These are phyloP conservation scores for Magnaporthiopsis rhizophila DNA, from an alignment of 2,329 filamentous ascomycete genomes.

Conservation along the genomic window DNA sequence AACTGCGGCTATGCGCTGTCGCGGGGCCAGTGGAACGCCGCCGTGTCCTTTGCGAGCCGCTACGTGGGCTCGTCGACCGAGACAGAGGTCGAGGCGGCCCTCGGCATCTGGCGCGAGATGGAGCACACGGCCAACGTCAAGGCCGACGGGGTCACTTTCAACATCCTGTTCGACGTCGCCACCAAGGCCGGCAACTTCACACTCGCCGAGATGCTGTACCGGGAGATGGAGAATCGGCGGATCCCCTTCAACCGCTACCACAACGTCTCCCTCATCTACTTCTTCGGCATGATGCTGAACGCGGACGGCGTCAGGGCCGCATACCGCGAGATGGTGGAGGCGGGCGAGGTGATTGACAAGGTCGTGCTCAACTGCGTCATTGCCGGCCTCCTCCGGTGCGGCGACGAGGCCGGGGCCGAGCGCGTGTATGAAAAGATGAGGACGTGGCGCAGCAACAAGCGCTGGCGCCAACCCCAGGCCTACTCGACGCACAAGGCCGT, in stretches of 20 bases:
- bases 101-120: constrained; percentile 85
- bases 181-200: constrained; percentile 76
- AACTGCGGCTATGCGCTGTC: constrained; percentile 61
- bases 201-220: constrained; percentile 76
- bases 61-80: constrained; percentile 54
- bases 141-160: constrained; percentile 77
- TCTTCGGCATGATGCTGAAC: constrained; percentile 68
- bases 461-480: constrained; percentile 32
- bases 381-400: constrained; percentile 64
- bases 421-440: constrained; percentile 84
- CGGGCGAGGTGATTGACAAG: constrained; percentile 82
- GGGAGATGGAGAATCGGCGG: constrained; percentile 67
- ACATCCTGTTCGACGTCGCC: constrained; percentile 83
- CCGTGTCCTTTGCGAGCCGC: constrained; percentile 69
- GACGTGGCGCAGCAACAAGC: constrained; percentile 16
- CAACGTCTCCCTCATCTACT: constrained; percentile 74
- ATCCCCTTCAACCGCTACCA: constrained; percentile 70
- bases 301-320: constrained; percentile 65
- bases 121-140: constrained; percentile 59
- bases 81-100: constrained; percentile 56
- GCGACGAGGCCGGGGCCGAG: constrained; percentile 70
- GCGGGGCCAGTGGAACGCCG: constrained; percentile 71
- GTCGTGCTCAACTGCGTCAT: constrained; percentile 83
- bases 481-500: constrained; percentile 41
- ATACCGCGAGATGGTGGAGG: constrained; percentile 75